phyloP scores from a whole-genome alignment of 2,329 filamentous ascomycete genomes.

The Dactylella cylindrospora region DNA sequence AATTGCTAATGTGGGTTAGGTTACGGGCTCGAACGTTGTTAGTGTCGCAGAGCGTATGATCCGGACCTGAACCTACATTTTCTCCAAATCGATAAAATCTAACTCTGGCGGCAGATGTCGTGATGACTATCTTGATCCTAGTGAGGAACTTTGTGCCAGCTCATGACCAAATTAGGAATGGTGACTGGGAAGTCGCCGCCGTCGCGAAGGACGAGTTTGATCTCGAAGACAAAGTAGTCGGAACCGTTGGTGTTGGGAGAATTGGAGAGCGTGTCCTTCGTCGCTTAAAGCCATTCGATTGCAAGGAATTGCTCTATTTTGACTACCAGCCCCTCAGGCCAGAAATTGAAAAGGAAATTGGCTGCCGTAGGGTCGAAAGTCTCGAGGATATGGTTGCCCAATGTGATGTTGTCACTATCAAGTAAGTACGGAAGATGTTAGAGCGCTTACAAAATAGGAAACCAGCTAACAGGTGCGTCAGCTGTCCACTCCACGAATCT shows the following conservation, averaged over 20 bases:
- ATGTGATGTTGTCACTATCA: constrained; percentile 98
- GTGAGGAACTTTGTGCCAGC: constrained; percentile 98
- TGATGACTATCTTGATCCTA: constrained; percentile 97
- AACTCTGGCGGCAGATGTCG: constrained; percentile 66
- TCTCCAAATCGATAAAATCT: not conserved
- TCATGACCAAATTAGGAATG: constrained; percentile 84
- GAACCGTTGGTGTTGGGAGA: constrained; percentile 93
- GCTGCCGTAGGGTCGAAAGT: constrained; percentile 80
- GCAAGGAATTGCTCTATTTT: constrained; percentile 99
- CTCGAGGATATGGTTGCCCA: constrained; percentile 92
- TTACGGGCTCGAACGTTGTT: constrained; percentile 97
- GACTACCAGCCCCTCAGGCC: constrained; percentile 93
- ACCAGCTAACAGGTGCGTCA: constrained; percentile 3
- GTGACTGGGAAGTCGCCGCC: constrained; percentile 93
- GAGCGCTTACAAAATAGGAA: not conserved
- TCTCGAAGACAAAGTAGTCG: constrained; percentile 94
- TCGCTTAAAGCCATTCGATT: constrained; percentile 95
- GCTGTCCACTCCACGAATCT: constrained; percentile 96
- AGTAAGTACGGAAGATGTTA: constrained; percentile 52
- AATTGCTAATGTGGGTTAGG: constrained; percentile 53
- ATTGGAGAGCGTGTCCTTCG: constrained; percentile 97
- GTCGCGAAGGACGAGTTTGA: constrained; percentile 99
- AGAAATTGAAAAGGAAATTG: constrained; percentile 92
- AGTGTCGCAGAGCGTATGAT: constrained; percentile 82
- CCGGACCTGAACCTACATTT: too few species aligned